Evolutionary conservation across 176 grass and related monocot genomes (phyloP), one percentile per base, ranked within the genome.

Genomic region (Cenchrus purpureus): DNA sequence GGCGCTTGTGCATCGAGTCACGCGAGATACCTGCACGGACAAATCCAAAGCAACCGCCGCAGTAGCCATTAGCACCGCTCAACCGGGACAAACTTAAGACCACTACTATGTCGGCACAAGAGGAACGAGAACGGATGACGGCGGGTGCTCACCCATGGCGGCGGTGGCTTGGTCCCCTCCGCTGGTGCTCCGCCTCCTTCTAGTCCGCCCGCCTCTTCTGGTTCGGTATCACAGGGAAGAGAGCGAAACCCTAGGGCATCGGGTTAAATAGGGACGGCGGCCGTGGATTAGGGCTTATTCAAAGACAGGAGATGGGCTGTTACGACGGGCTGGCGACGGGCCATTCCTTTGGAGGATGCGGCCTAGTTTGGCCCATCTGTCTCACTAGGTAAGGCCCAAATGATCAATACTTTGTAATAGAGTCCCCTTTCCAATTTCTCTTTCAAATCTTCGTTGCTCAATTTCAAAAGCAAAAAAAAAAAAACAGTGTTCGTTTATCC

Each of bases 1-100:
- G 90, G 75, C 94, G 92, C 89, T 97, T 97, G 77, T 97, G 94
- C 91, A 97, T 97, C 12, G 94, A 97, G 77, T 97, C 94, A 65
- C 94, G 94, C 1, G 94, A 97, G 87, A 93, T 93, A 90, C 91
- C 91, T 93, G 81, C 69, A 60, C 12, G 25, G 19, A 61, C 10
- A 46, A n/a, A 48, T 57, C 53, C 13, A 42, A 6, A 54, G 10
- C 73, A 58, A 55, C 17, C 17, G 20, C 12, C 15, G 49, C 52
- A 1, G 52, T 4, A 0, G 9, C 53, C 55, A 83, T 83, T 45
- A 83, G 68, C 25, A 37, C 2, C 14, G 15, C 9, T 58, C 52
- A 7, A 58, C 56, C 10, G 2, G 4, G 10, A 11, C 9, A 57
- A 3, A 16, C 31, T 40, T 16, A 40, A 8, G 34, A 19, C 16